Percentiles rank a stretch among this genome's conserved stretches.
phyloP scores from a whole-genome alignment of 805 yeast species.

The Metschnikowia vanudenii region DNA sequence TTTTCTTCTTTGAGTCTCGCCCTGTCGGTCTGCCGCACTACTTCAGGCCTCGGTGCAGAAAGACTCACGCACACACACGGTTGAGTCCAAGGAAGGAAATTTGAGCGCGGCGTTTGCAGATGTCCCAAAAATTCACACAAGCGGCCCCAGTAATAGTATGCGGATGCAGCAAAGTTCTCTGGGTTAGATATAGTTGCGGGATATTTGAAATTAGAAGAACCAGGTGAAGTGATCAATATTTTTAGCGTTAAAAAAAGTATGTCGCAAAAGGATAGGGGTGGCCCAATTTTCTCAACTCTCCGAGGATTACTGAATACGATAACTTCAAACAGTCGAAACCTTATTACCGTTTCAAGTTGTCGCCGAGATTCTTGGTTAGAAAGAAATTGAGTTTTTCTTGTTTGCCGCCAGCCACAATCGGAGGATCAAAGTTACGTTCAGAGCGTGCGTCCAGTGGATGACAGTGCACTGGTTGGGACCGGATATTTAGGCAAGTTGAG shows the following conservation, averaged over 20 bases:
- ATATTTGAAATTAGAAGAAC: too few relatives aligned
- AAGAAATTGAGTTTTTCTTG: too few relatives aligned
- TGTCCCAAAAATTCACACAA: constrained; percentile 1
- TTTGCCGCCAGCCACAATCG: too few relatives aligned
- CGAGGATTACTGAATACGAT: background rate
- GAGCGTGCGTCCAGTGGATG: too few relatives aligned
- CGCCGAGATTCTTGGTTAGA: background rate
- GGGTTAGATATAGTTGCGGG: background rate
- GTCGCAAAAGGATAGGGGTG: too few relatives aligned
- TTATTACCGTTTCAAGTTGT: background rate
- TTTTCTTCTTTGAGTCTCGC: constrained; percentile 1
- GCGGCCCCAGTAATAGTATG: background rate
- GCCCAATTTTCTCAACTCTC: too few relatives aligned
- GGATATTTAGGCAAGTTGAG: too few relatives aligned
- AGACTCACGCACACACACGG: constrained; percentile 7
- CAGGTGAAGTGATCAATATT: too few relatives aligned
- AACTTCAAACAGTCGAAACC: background rate
- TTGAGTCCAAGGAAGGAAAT: background rate
- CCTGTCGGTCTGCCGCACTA: constrained; percentile 4
- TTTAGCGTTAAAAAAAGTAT: too few relatives aligned
- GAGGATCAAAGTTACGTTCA: too few relatives aligned
- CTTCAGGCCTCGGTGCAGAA: constrained; percentile 9
- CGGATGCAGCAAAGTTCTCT: background rate
- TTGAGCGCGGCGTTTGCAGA: constrained; percentile 1
- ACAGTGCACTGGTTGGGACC: too few relatives aligned